These are phyloP conservation scores for apple (Malus domestica) DNA, from an alignment of 306 rosid species.

Conservation along the genomic window ASM211411v1 NC_041793.1:36669001-36669500, in stretches of 20 bases:
- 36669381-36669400: slow-evolving; percentile 91
- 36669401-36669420: slow-evolving; percentile 99
- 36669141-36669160: slow-evolving; percentile 95
- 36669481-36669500: not conserved
- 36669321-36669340: not conserved
- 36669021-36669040: slow-evolving; percentile 97
- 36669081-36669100: slow-evolving; percentile 96
- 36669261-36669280: no score
- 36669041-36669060: slow-evolving; percentile 94
- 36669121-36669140: slow-evolving; percentile 96
- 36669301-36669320: no score
- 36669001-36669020: slow-evolving; percentile 90
- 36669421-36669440: slow-evolving; percentile 72
- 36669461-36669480: not conserved
- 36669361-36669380: slow-evolving; percentile 91
- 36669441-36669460: not conserved
- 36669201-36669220: no score
- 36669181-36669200: not conserved
- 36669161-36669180: not conserved
- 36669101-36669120: slow-evolving; percentile 84
- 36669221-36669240: no score
- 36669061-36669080: slow-evolving; percentile 97
- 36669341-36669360: not conserved
- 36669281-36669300: no score
- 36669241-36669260: no score